Percentiles rank a stretch among this genome's conserved stretches.
Conservation (phyloP, 2,329 filamentous ascomycete genomes). For the Fusarium camptoceras region DNA sequence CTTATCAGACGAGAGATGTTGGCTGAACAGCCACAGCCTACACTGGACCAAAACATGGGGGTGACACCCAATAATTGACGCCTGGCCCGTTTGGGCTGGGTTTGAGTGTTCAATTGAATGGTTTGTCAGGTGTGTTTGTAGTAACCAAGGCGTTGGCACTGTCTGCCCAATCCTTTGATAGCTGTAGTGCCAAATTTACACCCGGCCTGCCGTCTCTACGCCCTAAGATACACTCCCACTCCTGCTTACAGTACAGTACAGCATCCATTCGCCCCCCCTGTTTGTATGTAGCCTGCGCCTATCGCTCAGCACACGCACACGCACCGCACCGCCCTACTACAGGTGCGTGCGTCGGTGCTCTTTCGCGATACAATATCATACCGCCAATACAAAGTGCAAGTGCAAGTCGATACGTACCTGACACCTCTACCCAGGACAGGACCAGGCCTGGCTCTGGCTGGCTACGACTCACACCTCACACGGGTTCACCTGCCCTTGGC, state of each 20-base stretch:
- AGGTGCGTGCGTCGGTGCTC: constrained; percentile 6
- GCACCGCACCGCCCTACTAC: constrained; percentile 16
- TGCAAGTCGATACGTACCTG: constrained; percentile 38
- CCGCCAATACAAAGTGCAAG: constrained; percentile 8
- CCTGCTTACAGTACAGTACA: constrained; percentile 1
- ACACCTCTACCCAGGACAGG: neutral
- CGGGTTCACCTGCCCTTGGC: constrained; percentile 42
- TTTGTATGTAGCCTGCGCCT: constrained; percentile 30
- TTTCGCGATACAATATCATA: constrained; percentile 8
- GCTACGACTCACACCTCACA: constrained; percentile 37
- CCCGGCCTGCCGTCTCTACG: neutral
- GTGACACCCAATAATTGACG: neutral
- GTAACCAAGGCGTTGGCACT: neutral
- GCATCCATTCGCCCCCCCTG: constrained; percentile 17
- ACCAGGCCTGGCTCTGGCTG: constrained; percentile 12
- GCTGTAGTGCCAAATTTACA: constrained; percentile 1
- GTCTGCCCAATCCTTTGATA: neutral
- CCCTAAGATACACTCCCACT: constrained; percentile 13
- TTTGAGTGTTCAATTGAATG: neutral
- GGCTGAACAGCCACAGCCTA: constrained; percentile 15
- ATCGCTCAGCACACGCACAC: constrained; percentile 38
- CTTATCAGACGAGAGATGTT: constrained; percentile 37
- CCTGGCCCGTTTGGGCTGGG: constrained; percentile 30
- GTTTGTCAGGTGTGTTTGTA: neutral
- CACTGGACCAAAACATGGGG: constrained; percentile 24